These are phyloP conservation scores for Lizonia empirigonia DNA, from an alignment of 2,329 filamentous ascomycete genomes.

Conservation along the genomic window DNA sequence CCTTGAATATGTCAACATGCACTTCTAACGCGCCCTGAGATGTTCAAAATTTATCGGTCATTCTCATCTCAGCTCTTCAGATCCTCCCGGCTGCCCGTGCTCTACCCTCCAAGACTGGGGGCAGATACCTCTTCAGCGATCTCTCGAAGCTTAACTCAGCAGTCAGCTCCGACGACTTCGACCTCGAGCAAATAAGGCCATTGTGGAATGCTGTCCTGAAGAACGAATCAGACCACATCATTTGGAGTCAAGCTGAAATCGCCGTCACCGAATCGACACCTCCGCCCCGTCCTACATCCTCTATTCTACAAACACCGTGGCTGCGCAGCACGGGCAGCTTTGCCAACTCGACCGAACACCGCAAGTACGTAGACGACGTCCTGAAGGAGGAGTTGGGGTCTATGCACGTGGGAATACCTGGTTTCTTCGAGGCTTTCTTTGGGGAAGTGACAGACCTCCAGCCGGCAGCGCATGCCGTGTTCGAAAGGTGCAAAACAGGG, in stretches of 20 bases:
- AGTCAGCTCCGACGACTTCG: no score
- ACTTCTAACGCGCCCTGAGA: no score
- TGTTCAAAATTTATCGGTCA: no score
- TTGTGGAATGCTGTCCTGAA: conserved; percentile 14
- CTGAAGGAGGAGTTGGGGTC: conserved; percentile 27
- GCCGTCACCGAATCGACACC: conserved; percentile 46
- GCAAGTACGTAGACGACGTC: conserved; percentile 4
- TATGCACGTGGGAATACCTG: conserved; percentile 25
- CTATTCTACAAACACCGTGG: conserved; percentile 37
- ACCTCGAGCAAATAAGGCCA: no score
- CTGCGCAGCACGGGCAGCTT: conserved; percentile 22
- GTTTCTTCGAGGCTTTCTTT: conserved; percentile 32
- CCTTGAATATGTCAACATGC: no score
- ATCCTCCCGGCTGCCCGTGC: no score
- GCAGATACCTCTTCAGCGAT: no score
- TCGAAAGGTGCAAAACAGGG: conserved; percentile 27
- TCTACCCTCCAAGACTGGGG: no score
- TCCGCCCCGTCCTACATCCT: conserved; percentile 32
- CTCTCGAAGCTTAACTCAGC: no score
- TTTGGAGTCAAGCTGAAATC: neutral
- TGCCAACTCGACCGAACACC: no score
- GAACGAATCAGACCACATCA: neutral
- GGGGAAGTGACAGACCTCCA: conserved; percentile 5
- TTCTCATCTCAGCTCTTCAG: no score
- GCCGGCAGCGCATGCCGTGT: neutral